phyloP scores from a whole-genome alignment of 257 asterid species.

The Nicotiana otophora region DNA sequence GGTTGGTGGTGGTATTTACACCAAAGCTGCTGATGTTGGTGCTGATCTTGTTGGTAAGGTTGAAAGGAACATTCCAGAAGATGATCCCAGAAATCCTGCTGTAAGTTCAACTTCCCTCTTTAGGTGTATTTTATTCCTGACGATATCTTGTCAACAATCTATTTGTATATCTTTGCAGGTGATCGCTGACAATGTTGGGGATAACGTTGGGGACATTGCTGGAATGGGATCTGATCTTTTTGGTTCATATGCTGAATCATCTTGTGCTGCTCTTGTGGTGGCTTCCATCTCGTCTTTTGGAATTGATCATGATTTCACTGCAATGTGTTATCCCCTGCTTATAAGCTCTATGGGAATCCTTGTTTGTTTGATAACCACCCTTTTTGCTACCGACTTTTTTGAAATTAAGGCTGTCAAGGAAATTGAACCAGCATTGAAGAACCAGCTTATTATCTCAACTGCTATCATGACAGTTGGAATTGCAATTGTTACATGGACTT shows the following conservation, averaged over 20 bases:
- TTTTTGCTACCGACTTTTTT: constrained; percentile 39
- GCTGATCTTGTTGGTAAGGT: constrained; percentile 55
- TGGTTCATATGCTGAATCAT: constrained; percentile 48
- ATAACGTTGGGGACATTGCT: constrained; percentile 25
- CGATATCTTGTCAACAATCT: not conserved
- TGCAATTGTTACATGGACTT: constrained; percentile 21
- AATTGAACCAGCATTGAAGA: constrained; percentile 34
- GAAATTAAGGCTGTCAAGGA: constrained; percentile 39
- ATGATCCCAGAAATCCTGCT: constrained; percentile 50
- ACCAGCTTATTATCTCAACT: constrained; percentile 22
- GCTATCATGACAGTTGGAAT: constrained; percentile 22
- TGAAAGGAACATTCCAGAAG: constrained; percentile 53
- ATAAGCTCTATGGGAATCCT: constrained; percentile 23
- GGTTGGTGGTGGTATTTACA: constrained; percentile 94
- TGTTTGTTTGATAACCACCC: constrained; percentile 22
- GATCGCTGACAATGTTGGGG: constrained; percentile 24
- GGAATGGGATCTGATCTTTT: constrained; percentile 52
- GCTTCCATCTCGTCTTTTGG: constrained; percentile 51
- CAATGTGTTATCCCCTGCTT: constrained; percentile 20
- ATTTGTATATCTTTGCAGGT: constrained; percentile 10
- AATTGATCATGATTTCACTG: constrained; percentile 16
- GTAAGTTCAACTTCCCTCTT: constrained; percentile 18
- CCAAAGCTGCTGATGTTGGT: constrained; percentile 61
- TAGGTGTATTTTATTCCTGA: not conserved
- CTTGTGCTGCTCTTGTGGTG: constrained; percentile 49